These are phyloP conservation scores for Vigna mungo DNA, from an alignment of 306 rosid species.

Conservation along the genomic window DNA sequence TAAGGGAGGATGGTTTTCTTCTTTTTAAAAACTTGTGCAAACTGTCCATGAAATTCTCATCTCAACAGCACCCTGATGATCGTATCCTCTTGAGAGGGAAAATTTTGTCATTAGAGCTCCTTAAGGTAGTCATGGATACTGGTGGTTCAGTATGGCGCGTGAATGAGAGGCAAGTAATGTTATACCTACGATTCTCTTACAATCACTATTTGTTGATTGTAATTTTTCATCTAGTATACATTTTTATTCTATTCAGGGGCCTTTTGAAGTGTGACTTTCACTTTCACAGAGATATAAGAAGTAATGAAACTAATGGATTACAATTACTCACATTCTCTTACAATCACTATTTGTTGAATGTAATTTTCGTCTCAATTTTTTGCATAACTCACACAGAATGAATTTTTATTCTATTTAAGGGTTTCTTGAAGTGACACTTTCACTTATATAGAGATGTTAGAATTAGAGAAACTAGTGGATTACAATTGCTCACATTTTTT, in stretches of 20 bases:
- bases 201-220: constrained; percentile 23
- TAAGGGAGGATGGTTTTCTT: constrained; percentile 90
- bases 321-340: not conserved
- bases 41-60: constrained; percentile 93
- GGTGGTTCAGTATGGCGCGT: constrained; percentile 80
- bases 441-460: constrained; percentile 36
- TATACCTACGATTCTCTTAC: constrained; percentile 27
- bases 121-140: constrained; percentile 90
- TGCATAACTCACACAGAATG: constrained; percentile 28
- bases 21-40: constrained; percentile 93
- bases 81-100: constrained; percentile 96
- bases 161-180: constrained; percentile 85
- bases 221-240: not conserved
- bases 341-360: not conserved
- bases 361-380: constrained; percentile 4
- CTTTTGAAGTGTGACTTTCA: constrained; percentile 4
- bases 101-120: constrained; percentile 92
- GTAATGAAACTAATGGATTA: constrained; percentile 5
- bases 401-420: constrained; percentile 26
- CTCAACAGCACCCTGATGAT: constrained; percentile 90
- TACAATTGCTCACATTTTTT: not conserved
- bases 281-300: constrained; percentile 34
- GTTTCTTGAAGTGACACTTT: not conserved
- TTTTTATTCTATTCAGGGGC: constrained; percentile 17
- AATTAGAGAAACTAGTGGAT: constrained; percentile 16